phyloP scores from a whole-genome alignment of 2,329 filamentous ascomycete species.

The Parastagonospora avenae region DNA sequence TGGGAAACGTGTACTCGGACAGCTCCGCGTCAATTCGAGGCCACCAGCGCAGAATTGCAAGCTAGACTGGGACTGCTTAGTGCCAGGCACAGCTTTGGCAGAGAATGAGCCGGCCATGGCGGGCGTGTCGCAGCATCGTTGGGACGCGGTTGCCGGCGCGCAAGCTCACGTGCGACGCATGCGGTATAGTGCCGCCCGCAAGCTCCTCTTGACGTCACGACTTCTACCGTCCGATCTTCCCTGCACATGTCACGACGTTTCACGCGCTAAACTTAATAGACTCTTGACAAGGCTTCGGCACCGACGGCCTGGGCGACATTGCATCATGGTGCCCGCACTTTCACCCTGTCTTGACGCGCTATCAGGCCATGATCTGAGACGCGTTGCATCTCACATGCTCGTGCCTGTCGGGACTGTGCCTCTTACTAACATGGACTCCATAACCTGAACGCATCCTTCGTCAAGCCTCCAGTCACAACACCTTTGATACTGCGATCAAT shows the following conservation, averaged over 20 bases:
- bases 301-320: constrained; percentile 3
- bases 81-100: constrained; percentile 14
- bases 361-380: not conserved
- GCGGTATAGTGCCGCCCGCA: constrained; percentile 16
- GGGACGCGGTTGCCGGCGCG: constrained; percentile 1
- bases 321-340: constrained; percentile 14
- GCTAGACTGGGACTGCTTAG: constrained; percentile 21
- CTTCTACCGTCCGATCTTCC: constrained; percentile 13
- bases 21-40: constrained; percentile 23
- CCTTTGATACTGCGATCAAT: constrained; percentile 10
- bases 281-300: not conserved
- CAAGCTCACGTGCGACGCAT: constrained; percentile 2
- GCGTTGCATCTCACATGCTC: not conserved
- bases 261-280: not conserved
- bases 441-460: not conserved
- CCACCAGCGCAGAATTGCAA: constrained; percentile 21
- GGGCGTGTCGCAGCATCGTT: constrained; percentile 3
- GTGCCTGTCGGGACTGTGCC: not conserved
- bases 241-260: not conserved
- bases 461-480: not conserved
- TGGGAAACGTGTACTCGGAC: constrained; percentile 10
- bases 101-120: constrained; percentile 10
- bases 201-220: constrained; percentile 38
- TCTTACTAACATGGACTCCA: not conserved
- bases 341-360: not conserved